Evolutionary conservation across 2,329 filamentous ascomycete genomes (phyloP).

Genomic region (Decorospora gaudefroyi): DNA sequence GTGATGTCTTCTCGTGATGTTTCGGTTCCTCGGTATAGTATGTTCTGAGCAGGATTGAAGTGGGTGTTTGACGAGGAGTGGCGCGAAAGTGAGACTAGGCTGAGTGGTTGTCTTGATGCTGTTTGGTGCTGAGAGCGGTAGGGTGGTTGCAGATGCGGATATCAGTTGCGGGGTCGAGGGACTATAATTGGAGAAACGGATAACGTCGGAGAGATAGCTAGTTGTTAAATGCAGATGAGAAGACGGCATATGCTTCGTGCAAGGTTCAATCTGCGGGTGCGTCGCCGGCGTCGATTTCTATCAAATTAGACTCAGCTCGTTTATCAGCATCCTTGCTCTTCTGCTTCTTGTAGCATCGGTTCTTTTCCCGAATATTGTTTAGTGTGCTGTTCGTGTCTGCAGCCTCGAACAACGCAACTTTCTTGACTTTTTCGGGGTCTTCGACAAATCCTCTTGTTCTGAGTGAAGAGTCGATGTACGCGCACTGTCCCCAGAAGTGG

Average conservation of each 20-base stretch:
- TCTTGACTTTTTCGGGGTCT: conserved; percentile 22
- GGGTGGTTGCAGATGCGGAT: background rate
- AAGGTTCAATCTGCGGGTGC: background rate
- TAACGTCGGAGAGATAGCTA: background rate
- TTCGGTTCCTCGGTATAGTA: too few species aligned
- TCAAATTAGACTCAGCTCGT: conserved; percentile 6
- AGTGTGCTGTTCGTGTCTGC: background rate
- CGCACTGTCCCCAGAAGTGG: conserved; percentile 18
- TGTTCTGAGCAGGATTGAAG: too few species aligned
- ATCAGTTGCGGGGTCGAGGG: background rate
- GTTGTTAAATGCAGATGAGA: conserved; percentile 8
- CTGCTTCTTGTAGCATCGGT: conserved; percentile 3
- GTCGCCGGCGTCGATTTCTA: conserved; percentile 12
- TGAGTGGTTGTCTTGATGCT: conserved; percentile 1
- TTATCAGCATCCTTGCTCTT: background rate
- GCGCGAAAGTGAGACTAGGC: too few species aligned
- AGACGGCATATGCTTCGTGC: conserved; percentile 8
- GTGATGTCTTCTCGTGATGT: too few species aligned
- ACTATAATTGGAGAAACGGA: conserved; percentile 4
- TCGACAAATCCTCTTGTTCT: conserved; percentile 13
- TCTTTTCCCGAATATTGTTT: conserved; percentile 7
- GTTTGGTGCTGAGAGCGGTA: background rate
- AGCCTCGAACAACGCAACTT: conserved; percentile 2
- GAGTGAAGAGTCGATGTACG: conserved; percentile 11
- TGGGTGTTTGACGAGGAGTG: too few species aligned